Base-by-base conservation (phyloP, 257 asterid species). In the Nemophila menziesii region DNA sequence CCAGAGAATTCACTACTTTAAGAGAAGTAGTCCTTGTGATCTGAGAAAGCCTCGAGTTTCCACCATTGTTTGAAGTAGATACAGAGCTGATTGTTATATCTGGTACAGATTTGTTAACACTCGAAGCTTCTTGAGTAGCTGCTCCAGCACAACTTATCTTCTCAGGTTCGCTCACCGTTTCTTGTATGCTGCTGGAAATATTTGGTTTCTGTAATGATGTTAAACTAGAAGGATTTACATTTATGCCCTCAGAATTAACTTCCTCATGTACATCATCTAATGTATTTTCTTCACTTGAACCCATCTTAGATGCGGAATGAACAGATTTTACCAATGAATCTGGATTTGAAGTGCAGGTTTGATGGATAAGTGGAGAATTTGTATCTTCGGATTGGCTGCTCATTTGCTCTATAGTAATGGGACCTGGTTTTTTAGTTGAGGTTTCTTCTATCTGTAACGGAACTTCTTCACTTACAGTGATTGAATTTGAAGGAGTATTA, bases 251-350 rank as follows among this genome's bases (percentile, higher is more conserved):
- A 44, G 51, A 41, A 43, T 56, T 57, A 51, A 46, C 70, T 51
- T 68, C 63, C 44, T 68, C 69, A 56, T 14, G 70, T 24, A 63
- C 13, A n/a, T n/a, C n/a, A n/a, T 57, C 73, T 17, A 67, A 60
- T 41, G 64, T 45, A 58, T 44, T 55, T 16, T 47, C 62, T 63
- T 37, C 63, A 55, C 56, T 55, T 38, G 74, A 73, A 60, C 54
- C 60, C 22, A 45, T 39, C 24, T 61, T 46, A 38, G 53, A 59
- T 44, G 45, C 49, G 39, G 57, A 50, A 46, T 54, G 67, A 38
- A 60, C 53, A 44, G 72, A 52, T 37, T 48, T 26, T 34, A 52
- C 70, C 48, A 17, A 46, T 41, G 43, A 18, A 14, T 38, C 67
- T 26, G 33, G 10, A 50, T 54, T 47, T 16, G 43, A 49, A 48